Conservation (phyloP, 805 yeast species). For the Ogataea pignaliae region DNA sequence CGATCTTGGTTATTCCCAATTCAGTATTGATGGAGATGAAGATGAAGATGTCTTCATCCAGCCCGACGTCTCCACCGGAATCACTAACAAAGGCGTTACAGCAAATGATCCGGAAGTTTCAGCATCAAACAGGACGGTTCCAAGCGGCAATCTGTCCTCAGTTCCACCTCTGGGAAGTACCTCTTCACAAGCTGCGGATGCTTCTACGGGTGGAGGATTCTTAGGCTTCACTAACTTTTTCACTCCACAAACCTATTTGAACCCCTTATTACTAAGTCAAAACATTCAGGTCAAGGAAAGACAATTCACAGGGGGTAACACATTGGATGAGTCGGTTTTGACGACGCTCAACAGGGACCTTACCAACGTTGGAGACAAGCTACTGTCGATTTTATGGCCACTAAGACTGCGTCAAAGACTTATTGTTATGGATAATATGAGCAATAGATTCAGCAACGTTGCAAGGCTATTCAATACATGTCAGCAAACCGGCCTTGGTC, state of each 20-base stretch:
- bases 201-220: conserved; percentile 8
- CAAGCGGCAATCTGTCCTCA: background rate
- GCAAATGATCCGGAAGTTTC: background rate
- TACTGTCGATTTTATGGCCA: conserved; percentile 35
- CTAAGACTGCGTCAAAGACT: conserved; percentile 29
- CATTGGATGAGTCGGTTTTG: conserved; percentile 52
- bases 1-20: conserved; percentile 9
- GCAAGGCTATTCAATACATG: conserved; percentile 5
- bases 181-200: conserved; percentile 1
- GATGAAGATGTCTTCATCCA: conserved; percentile 31
- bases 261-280: conserved; percentile 21
- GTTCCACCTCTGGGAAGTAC: conserved; percentile 6
- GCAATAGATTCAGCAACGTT: conserved; percentile 19
- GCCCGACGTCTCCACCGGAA: conserved; percentile 24
- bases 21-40: conserved; percentile 27
- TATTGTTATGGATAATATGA: conserved; percentile 23
- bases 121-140: background rate
- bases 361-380: conserved; percentile 30
- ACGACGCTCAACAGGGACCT: conserved; percentile 39
- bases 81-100: background rate
- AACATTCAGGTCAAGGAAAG: conserved; percentile 37
- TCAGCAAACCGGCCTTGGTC: conserved; percentile 2
- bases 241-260: conserved; percentile 28
- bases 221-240: conserved; percentile 30
- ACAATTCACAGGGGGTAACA: conserved; percentile 54